Conservation (phyloP, 2,329 filamentous ascomycete species). For the Mariannaea sp. region DNA sequence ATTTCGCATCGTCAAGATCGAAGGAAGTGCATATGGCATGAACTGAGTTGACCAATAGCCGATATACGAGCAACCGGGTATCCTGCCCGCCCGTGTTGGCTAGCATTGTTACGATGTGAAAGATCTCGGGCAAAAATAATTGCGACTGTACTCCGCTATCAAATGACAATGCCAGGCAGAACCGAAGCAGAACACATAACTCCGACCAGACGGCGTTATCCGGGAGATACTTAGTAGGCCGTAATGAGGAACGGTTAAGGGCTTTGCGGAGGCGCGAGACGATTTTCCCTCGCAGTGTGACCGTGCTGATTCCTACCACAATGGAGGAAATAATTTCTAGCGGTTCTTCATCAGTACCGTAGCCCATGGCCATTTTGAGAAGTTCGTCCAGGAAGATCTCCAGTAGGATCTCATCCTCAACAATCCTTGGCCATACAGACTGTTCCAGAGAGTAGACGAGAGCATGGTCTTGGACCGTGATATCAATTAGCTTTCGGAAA, state of each 20-base stretch:
- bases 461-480: constrained; percentile 64
- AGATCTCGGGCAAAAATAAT: constrained; percentile 70
- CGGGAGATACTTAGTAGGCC: constrained; percentile 67
- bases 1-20: constrained; percentile 61
- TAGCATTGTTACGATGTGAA: constrained; percentile 73
- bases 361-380: constrained; percentile 63
- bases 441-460: constrained; percentile 67
- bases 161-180: constrained; percentile 70
- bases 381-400: constrained; percentile 72
- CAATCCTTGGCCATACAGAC: constrained; percentile 67
- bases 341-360: constrained; percentile 62
- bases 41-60: constrained; percentile 68
- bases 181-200: constrained; percentile 68
- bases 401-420: constrained; percentile 66
- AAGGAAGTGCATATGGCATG: constrained; percentile 72
- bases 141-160: constrained; percentile 70
- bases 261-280: constrained; percentile 69
- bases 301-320: constrained; percentile 65
- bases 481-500: constrained; percentile 69
- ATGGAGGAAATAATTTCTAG: constrained; percentile 66
- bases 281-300: constrained; percentile 68
- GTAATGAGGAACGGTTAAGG: constrained; percentile 67
- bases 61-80: constrained; percentile 63
- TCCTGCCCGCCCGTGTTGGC: constrained; percentile 66
- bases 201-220: constrained; percentile 74